phyloP scores from a whole-genome alignment of 2,329 filamentous ascomycete genomes.

The Penicillium sclerotigenum region DNA sequence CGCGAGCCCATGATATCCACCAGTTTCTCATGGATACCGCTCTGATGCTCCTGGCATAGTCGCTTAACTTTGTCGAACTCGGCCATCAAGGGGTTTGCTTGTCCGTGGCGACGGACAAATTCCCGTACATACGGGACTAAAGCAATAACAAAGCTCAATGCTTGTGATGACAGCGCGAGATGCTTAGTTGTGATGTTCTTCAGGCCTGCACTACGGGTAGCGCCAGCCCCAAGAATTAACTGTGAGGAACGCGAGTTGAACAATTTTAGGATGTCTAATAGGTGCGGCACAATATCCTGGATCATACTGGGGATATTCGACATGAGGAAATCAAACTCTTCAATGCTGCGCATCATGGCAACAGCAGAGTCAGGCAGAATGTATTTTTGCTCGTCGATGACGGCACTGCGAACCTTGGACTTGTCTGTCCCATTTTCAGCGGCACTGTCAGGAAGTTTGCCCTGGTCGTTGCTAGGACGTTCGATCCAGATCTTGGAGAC shows the following conservation, averaged over 20 bases:
- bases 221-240: slow-evolving; percentile 90
- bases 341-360: slow-evolving; percentile 74
- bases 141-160: slow-evolving; percentile 79
- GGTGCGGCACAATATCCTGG: slow-evolving; percentile 70
- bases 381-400: slow-evolving; percentile 80
- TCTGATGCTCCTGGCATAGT: slow-evolving; percentile 82
- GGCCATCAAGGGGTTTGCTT: slow-evolving; percentile 59
- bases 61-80: slow-evolving; percentile 88
- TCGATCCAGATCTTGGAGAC: slow-evolving; percentile 52
- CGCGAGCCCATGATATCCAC: slow-evolving; percentile 87
- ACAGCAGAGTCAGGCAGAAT: slow-evolving; percentile 81
- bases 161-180: slow-evolving; percentile 85
- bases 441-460: slow-evolving; percentile 35
- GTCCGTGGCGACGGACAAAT: slow-evolving; percentile 75
- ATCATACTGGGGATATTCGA: slow-evolving; percentile 86
- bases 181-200: slow-evolving; percentile 98
- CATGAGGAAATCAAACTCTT: slow-evolving; percentile 77
- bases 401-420: slow-evolving; percentile 66
- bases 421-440: slow-evolving; percentile 47
- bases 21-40: slow-evolving; percentile 85
- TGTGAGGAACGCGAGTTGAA: slow-evolving; percentile 98
- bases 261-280: slow-evolving; percentile 82
- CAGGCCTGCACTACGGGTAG: slow-evolving; percentile 79
- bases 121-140: slow-evolving; percentile 88
- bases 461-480: slow-evolving; percentile 21